These are phyloP conservation scores for Ceratocystis eucalypticola DNA, from an alignment of 2,329 filamentous ascomycete species.

Conservation along the genomic window DNA sequence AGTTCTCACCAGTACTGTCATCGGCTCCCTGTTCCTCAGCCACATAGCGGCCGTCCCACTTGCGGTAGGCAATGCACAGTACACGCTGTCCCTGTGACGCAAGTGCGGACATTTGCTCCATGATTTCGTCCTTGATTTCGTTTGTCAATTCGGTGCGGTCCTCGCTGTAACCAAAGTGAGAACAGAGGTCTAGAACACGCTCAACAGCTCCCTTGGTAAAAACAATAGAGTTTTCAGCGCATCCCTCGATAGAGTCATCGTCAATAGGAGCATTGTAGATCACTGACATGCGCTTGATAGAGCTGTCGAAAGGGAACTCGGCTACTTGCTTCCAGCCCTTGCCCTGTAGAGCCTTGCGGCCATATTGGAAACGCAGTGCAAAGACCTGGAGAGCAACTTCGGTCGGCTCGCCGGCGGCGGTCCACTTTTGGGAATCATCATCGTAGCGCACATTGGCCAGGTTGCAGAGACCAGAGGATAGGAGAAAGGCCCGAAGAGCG, in stretches of 20 bases:
- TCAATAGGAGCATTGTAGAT: conserved; percentile 44
- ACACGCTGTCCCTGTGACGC: conserved; percentile 59
- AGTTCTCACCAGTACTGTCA: conserved; percentile 26
- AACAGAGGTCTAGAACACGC: conserved; percentile 44
- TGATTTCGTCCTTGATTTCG: conserved; percentile 36
- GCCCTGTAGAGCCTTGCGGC: conserved; percentile 39
- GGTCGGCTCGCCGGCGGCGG: conserved; percentile 56
- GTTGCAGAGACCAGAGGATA: conserved; percentile 51
- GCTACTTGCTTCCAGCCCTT: conserved; percentile 49
- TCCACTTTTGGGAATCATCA: conserved; percentile 44
- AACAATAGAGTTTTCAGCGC: conserved; percentile 34
- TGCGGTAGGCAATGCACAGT: conserved; percentile 54
- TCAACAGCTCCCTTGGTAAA: conserved; percentile 53
- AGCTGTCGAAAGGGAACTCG: conserved; percentile 68
- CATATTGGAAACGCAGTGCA: conserved; percentile 50
- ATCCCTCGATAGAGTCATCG: conserved; percentile 28
- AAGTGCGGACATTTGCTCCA: conserved; percentile 43
- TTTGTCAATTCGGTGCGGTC: conserved; percentile 36
- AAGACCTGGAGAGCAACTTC: conserved; percentile 68
- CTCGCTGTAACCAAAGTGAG: conserved; percentile 33
- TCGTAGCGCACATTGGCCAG: conserved; percentile 45
- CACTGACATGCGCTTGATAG: conserved; percentile 68
- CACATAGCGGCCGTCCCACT: conserved; percentile 38
- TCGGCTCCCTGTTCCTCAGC: conserved; percentile 24
- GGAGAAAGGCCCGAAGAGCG: conserved; percentile 37